phyloP scores from a whole-genome alignment of 306 rosid species.

The Lotus japonicus region DNA sequence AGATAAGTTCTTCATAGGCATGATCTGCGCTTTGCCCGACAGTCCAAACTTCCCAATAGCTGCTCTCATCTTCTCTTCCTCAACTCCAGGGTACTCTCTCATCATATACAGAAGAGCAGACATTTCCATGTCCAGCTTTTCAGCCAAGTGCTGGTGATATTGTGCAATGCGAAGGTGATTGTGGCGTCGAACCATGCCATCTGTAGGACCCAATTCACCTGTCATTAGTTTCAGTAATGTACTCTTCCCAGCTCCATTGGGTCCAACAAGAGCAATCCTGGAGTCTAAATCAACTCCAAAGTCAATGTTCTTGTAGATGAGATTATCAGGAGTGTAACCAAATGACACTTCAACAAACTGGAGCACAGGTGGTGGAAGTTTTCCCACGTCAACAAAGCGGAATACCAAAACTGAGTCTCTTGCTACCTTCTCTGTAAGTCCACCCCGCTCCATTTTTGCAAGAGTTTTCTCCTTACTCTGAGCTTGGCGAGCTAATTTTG shows the following conservation, averaged over 20 bases:
- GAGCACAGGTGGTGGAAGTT: slow-evolving; percentile 98
- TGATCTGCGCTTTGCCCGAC: slow-evolving; percentile 93
- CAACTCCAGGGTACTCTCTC: slow-evolving; percentile 85
- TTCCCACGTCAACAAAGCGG: slow-evolving; percentile 93
- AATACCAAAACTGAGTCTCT: slow-evolving; percentile 78
- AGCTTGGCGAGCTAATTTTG: slow-evolving; percentile 97
- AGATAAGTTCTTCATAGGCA: slow-evolving; percentile 94
- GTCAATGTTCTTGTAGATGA: slow-evolving; percentile 80
- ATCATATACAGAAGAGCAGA: slow-evolving; percentile 83
- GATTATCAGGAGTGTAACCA: slow-evolving; percentile 90
- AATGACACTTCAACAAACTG: slow-evolving; percentile 92
- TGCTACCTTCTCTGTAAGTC: slow-evolving; percentile 87
- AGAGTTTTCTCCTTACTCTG: slow-evolving; percentile 98
- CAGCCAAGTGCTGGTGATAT: slow-evolving; percentile 92
- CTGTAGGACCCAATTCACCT: slow-evolving; percentile 71
- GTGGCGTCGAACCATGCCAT: slow-evolving; percentile 98
- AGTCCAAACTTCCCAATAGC: slow-evolving; percentile 90
- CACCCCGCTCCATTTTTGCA: slow-evolving; percentile 98
- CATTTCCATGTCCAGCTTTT: slow-evolving; percentile 83
- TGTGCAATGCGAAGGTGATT: slow-evolving; percentile 98
- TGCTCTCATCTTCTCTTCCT: slow-evolving; percentile 96
- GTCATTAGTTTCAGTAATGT: slow-evolving; percentile 96
- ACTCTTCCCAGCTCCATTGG: slow-evolving; percentile 99
- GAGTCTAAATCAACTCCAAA: slow-evolving; percentile 97
- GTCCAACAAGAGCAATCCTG: slow-evolving; percentile 91